Conservation (phyloP, 1,139 yeast species). For the Saccharomycopsis crataegensis region DNA sequence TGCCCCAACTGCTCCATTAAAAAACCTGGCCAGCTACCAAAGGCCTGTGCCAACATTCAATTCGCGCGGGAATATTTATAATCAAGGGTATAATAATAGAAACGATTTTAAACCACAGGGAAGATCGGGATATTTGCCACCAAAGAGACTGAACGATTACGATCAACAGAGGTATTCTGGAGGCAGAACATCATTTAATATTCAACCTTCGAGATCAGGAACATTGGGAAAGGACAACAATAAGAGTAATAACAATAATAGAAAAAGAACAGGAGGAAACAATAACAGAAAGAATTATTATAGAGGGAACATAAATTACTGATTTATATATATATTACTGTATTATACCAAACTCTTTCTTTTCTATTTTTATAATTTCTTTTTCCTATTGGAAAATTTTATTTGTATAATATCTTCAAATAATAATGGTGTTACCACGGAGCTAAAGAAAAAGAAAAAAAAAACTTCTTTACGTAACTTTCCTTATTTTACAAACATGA, state of each 20-base stretch:
- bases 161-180: not conserved
- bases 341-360: too few relatives aligned
- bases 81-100: constrained; percentile 13
- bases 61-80: not conserved
- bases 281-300: not conserved
- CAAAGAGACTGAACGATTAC: not conserved
- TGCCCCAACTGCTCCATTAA: not conserved
- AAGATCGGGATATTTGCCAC: constrained; percentile 6
- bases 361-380: too few relatives aligned
- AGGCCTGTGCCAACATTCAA: too few relatives aligned
- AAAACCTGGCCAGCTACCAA: not conserved
- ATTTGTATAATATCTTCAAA: too few relatives aligned
- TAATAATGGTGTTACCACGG: too few relatives aligned
- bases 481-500: too few relatives aligned
- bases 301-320: too few relatives aligned
- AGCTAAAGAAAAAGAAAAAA: too few relatives aligned
- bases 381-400: too few relatives aligned
- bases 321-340: too few relatives aligned
- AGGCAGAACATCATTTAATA: not conserved
- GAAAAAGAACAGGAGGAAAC: constrained; percentile 1
- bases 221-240: constrained; percentile 12
- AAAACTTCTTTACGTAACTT: too few relatives aligned
- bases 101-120: constrained; percentile 3
- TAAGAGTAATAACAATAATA: constrained; percentile 2
- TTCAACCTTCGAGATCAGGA: constrained; percentile 6